Percentiles rank a stretch among this genome's conserved stretches.
These are phyloP conservation scores for Gliomastix tumulicola DNA, from an alignment of 2,329 filamentous ascomycete genomes.

Conservation along the genomic window DNA sequence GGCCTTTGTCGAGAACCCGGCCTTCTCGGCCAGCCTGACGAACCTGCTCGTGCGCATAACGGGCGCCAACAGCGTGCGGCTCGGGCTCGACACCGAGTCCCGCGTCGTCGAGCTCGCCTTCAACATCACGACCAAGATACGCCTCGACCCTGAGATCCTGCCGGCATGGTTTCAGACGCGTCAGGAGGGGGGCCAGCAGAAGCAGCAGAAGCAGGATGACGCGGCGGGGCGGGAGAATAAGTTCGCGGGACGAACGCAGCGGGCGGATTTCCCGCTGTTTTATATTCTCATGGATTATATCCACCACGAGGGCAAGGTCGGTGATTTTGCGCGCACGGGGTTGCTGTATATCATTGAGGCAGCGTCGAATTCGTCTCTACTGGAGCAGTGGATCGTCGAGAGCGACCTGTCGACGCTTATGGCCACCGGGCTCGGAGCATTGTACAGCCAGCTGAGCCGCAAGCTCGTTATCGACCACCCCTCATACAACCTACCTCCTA, in stretches of 20 bases:
- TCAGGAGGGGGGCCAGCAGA: slow-evolving; percentile 16
- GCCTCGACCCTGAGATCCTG: slow-evolving; percentile 78
- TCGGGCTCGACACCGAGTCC: slow-evolving; percentile 75
- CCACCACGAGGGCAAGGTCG: slow-evolving; percentile 87
- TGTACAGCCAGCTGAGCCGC: slow-evolving; percentile 60
- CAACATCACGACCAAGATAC: slow-evolving; percentile 93
- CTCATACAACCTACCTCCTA: slow-evolving; percentile 69
- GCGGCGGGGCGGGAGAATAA: slow-evolving; percentile 41
- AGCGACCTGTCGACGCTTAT: slow-evolving; percentile 95
- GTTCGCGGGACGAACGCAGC: slow-evolving; percentile 79
- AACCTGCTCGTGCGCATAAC: slow-evolving; percentile 77
- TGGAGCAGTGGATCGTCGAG: slow-evolving; percentile 96
- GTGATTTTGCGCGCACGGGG: slow-evolving; percentile 92
- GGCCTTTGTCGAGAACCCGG: slow-evolving; percentile 79
- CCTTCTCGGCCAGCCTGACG: slow-evolving; percentile 82
- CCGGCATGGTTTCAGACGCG: slow-evolving; percentile 82
- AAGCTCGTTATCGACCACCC: slow-evolving; percentile 77
- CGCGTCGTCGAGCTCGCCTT: slow-evolving; percentile 90
- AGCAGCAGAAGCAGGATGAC: slow-evolving; percentile 23
- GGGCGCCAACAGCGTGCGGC: slow-evolving; percentile 63
- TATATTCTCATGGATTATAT: slow-evolving; percentile 96
- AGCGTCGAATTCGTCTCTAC: slow-evolving; percentile 69
- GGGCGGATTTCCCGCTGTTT: slow-evolving; percentile 91
- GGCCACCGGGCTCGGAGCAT: slow-evolving; percentile 85
- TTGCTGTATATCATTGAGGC: slow-evolving; percentile 94